Evolutionary conservation across 2,329 filamentous ascomycete genomes (phyloP), one percentile per base, ranked within the genome.

Genomic region (Verticillium isaacii): DNA sequence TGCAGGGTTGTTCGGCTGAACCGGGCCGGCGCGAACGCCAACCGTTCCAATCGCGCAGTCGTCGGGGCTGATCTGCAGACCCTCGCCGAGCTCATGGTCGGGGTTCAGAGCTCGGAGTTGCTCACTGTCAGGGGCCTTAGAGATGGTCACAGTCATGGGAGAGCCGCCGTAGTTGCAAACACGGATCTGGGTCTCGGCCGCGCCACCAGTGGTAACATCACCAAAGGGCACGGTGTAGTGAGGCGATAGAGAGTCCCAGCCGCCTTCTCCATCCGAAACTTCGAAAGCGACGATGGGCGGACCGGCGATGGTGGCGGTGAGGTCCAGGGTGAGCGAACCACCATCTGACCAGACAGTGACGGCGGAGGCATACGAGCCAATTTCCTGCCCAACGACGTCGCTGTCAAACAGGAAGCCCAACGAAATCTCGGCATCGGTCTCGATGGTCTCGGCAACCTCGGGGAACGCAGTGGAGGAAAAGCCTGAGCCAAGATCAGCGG

Each of bases 101-200:
- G 72, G 67, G 52, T 73, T 72, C 2, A 72, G 66, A 11, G 73
- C 73, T 3, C 73, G 69, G 12, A 76, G 62, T 64, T 75, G 73
- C 3, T 67, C 62, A 15, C 69, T 63, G 11, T 68, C 64, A 5
- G 74, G 74, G 7, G 75, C 74, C 66, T 77, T 77, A 12, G 71
- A 74, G 59, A 76, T 76, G 36, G 74, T 75, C 58, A 78, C 72
- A 1, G 69, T 69, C 17, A 78, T 61, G 11, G 69, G 67, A 2
- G 73, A 74, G 15, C 74, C 75, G 32, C 75, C 75, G 19, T 67
- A 65, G 57, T 78, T 78, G 65, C 74, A 76, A 50, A 77, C 67
- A 9, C 70, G 69, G 52, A 77, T 74, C 41, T 69, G 68, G 23
- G 66, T 67, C 9, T 68, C 69, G 11, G 68, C 63, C 1, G 70